Base-by-base conservation (phyloP, 2,329 filamentous ascomycete species). In the Fusarium tupiense region DNA sequence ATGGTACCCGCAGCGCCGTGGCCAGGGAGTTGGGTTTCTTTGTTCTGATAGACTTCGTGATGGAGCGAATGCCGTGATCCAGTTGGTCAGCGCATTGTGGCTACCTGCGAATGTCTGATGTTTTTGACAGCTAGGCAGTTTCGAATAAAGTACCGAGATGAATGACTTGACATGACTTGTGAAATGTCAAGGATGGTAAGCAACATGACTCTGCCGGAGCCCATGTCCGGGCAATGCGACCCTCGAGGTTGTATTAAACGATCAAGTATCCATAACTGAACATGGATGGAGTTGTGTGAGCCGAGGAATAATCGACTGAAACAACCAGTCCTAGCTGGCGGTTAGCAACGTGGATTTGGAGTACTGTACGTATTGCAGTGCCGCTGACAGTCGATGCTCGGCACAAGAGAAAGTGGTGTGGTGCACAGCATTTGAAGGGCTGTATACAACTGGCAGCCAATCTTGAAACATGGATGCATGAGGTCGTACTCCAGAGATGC, bases 21-120 rank as follows among this genome's bases (percentile, higher is more conserved):
- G 50, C 75, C 76, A 72, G 47, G 73, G 69, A 64, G 54, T 61
- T 66, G 75, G 76, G 60, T 68, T 59, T 43, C 61, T 64, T 41
- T 64, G 52, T 67, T 43, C 26, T 35, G 53, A 71, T 69, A 61
- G 62, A 53, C 59, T 74, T 66, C 57, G 22, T 29, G 43, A 61
- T 62, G 59, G 54, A 24, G 46, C 38, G 14, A 64, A 60, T 57
- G 46, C 40, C 29, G 41, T 54, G 56, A 59, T 38, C 13, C 43
- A 37, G 57, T 60, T 60, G 57, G 57, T 46, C 65, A 64, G 52
- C 53, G 46, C 46, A 67, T 65, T 24, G 71, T 65, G 71, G 70
- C 60, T 61, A 60, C 46, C 29, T 54, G 29, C 37, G 24, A 50
- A 43, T 17, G 37, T 64, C 43, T 38, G 46, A 33, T 65, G 62